Conservation (phyloP, 305 asterid species). For the Andrographis paniculata region DNA sequence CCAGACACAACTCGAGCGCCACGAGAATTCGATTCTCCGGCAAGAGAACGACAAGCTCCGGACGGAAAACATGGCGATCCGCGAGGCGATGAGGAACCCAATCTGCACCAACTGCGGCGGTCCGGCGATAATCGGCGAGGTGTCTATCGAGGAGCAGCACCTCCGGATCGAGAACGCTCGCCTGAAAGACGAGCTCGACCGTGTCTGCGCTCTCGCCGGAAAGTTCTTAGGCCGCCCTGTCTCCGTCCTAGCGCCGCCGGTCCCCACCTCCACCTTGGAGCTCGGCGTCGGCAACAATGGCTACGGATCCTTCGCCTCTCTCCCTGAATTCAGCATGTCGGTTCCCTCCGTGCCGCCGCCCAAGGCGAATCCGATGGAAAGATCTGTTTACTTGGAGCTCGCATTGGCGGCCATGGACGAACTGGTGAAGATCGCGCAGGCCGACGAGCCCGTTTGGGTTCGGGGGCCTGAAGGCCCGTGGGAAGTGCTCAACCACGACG, state of each 20-base stretch:
- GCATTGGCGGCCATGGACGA: constrained; percentile 92
- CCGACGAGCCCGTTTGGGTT: constrained; percentile 75
- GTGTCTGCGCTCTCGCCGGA: constrained; percentile 77
- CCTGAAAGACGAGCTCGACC: constrained; percentile 72
- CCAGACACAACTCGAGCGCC: constrained; percentile 89
- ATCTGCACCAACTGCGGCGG: constrained; percentile 88
- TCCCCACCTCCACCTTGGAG: constrained; percentile 51
- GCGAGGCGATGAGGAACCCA: constrained; percentile 82
- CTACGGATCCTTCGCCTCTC: constrained; percentile 28
- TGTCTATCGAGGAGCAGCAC: constrained; percentile 80
- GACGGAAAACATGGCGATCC: constrained; percentile 68
- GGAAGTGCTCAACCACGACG: constrained; percentile 54
- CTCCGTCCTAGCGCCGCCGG: constrained; percentile 17
- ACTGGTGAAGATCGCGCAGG: constrained; percentile 58
- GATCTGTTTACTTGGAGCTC: constrained; percentile 51
- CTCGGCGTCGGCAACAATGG: constrained; percentile 70
- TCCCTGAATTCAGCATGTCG: neutral
- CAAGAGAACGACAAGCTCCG: constrained; percentile 90
- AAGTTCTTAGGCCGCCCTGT: constrained; percentile 78
- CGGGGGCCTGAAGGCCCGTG: constrained; percentile 46
- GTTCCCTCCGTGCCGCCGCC: neutral
- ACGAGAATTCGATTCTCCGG: constrained; percentile 75
- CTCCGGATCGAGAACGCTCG: constrained; percentile 71
- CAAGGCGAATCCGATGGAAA: constrained; percentile 29
- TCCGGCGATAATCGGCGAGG: constrained; percentile 75